These are phyloP conservation scores for Tulasnella sp. DNA, from an alignment of 768 basidiomycete species.

Conservation along the genomic window DNA sequence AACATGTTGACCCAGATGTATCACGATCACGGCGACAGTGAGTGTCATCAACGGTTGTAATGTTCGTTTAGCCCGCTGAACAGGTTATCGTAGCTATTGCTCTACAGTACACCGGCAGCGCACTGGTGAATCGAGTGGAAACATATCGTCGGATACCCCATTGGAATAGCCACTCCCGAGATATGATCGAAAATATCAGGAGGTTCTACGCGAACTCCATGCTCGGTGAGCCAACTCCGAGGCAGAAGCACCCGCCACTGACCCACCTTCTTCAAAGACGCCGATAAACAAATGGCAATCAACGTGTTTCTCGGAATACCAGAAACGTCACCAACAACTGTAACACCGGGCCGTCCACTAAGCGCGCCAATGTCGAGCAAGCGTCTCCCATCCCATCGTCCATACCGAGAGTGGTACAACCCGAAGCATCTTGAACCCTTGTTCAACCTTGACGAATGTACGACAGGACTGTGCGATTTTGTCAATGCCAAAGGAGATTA, in stretches of 20 bases:
- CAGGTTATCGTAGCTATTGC: slow-evolving; percentile 57
- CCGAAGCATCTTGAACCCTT: slow-evolving; percentile 53
- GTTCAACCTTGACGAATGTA: slow-evolving; percentile 56
- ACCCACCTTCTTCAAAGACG: slow-evolving; percentile 40
- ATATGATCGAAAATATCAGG: slow-evolving; percentile 89
- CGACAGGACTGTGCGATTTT: slow-evolving; percentile 46
- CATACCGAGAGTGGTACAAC: slow-evolving; percentile 79
- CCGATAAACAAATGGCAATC: slow-evolving; percentile 94
- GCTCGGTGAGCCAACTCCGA: slow-evolving; percentile 40
- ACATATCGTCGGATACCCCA: slow-evolving; percentile 92
- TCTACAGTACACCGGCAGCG: slow-evolving; percentile 92
- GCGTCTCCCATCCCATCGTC: slow-evolving; percentile 42
- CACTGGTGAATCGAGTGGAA: slow-evolving; percentile 90
- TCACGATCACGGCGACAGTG: slow-evolving; percentile 92
- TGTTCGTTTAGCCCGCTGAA: neutral
- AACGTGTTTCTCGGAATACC: slow-evolving; percentile 84
- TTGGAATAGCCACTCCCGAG: slow-evolving; percentile 94
- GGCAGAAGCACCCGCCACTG: neutral
- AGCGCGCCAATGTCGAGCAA: neutral
- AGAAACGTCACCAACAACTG: neutral
- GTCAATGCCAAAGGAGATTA: slow-evolving; percentile 37
- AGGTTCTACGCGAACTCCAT: slow-evolving; percentile 93
- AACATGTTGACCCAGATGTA: slow-evolving; percentile 99
- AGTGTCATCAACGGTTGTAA: slow-evolving; percentile 24
- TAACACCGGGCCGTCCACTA: neutral